Conservation (phyloP, 768 basidiomycete species). For the Trametes maxima region DNA sequence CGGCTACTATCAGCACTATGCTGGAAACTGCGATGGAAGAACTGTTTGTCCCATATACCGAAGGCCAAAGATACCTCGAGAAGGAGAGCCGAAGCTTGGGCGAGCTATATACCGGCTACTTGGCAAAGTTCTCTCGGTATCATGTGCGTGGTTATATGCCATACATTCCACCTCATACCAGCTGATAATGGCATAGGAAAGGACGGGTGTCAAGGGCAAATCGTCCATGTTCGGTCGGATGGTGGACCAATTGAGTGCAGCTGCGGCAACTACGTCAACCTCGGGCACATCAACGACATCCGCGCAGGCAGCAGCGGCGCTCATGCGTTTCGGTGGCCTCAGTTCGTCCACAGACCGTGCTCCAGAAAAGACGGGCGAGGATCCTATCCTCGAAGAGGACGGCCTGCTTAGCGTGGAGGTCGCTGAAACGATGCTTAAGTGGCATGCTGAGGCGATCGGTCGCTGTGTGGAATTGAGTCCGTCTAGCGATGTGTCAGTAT, state of each 20-base stretch:
- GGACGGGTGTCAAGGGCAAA: constrained; percentile 65
- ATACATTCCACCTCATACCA: not conserved
- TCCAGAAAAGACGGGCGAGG: constrained; percentile 53
- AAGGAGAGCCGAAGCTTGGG: constrained; percentile 84
- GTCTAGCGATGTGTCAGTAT: constrained; percentile 78
- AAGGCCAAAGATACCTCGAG: constrained; percentile 90
- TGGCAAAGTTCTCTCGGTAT: constrained; percentile 80
- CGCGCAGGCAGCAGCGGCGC: constrained; percentile 83
- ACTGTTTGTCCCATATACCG: constrained; percentile 91
- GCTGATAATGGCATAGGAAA: constrained; percentile 44
- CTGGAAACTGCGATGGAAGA: constrained; percentile 97
- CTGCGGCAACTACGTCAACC: constrained; percentile 65
- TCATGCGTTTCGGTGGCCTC: constrained; percentile 90
- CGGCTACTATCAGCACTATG: constrained; percentile 74
- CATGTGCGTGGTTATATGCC: constrained; percentile 60
- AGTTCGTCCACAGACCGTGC: constrained; percentile 26
- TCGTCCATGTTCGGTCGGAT: constrained; percentile 87
- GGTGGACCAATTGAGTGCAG: constrained; percentile 83
- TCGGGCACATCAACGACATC: constrained; percentile 67
- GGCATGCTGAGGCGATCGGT: constrained; percentile 98
- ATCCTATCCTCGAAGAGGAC: constrained; percentile 77
- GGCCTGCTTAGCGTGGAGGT: constrained; percentile 73
- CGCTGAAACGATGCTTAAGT: constrained; percentile 90
- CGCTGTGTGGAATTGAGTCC: constrained; percentile 89
- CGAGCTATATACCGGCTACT: constrained; percentile 72